A percentile compares a stretch with the other conserved stretches of the same genome.
Evolutionary conservation across 176 grass and related monocot species (phyloP).

Genomic region (Triticum urartu): DNA sequence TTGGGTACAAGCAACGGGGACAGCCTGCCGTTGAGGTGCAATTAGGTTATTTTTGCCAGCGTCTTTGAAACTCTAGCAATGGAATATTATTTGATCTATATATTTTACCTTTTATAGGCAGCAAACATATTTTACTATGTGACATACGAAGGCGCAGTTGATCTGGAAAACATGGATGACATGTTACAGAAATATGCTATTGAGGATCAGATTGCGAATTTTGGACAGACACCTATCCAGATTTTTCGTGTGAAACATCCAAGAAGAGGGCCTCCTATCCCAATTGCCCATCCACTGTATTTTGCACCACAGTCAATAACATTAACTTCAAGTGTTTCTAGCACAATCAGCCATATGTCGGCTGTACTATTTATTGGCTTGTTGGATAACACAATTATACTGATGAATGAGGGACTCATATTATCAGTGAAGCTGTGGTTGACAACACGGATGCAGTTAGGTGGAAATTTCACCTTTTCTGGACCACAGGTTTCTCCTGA

Average conservation of each 20-base stretch:
- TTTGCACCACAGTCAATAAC: constrained; percentile 91
- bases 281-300: constrained; percentile 86
- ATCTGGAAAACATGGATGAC: constrained; percentile 99
- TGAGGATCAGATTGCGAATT: constrained; percentile 99
- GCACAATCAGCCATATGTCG: constrained; percentile 44
- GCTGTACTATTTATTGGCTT: constrained; percentile 77
- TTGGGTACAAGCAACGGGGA: constrained; percentile 95
- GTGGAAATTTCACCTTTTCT: constrained; percentile 98
- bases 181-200: constrained; percentile 94
- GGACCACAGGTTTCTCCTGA: constrained; percentile 71
- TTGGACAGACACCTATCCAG: constrained; percentile 66
- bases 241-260: constrained; percentile 93
- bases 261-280: constrained; percentile 93
- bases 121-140: constrained; percentile 99
- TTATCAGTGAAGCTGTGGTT: constrained; percentile 88
- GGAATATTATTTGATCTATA: constrained; percentile 13
- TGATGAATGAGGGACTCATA: constrained; percentile 68
- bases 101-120: constrained; percentile 55
- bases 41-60: constrained; percentile 10
- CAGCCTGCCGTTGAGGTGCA: constrained; percentile 38
- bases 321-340: constrained; percentile 64
- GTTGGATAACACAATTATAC: constrained; percentile 67
- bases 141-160: constrained; percentile 95
- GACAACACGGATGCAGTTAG: constrained; percentile 75
- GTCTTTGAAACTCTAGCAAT: constrained; percentile 10